Percentiles rank a stretch among this genome's conserved stretches.
phyloP scores from a whole-genome alignment of 2,329 filamentous ascomycete genomes.

The Diaporthe humulicola region DNA sequence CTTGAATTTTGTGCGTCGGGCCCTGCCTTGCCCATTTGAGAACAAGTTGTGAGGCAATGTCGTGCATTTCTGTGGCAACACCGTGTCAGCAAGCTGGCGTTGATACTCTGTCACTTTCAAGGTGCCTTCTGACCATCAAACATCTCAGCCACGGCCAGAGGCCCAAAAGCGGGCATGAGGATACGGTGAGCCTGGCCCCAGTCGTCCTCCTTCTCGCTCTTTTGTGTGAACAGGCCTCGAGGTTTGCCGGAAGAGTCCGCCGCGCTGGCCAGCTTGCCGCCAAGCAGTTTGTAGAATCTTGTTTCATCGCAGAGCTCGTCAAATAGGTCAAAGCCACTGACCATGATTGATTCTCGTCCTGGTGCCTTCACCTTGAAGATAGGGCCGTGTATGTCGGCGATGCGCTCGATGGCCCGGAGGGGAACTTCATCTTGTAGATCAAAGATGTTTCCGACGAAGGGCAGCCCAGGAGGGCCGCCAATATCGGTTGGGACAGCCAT shows the following conservation, averaged over 20 bases:
- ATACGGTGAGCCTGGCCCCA: slow-evolving; percentile 78
- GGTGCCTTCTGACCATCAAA: slow-evolving; percentile 54
- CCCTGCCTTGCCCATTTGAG: slow-evolving; percentile 79
- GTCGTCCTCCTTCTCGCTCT: slow-evolving; percentile 61
- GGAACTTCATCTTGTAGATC: slow-evolving; percentile 73
- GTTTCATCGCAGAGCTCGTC: slow-evolving; percentile 75
- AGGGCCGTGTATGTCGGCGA: slow-evolving; percentile 74
- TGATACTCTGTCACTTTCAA: accelerated
- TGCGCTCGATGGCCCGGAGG: slow-evolving; percentile 63
- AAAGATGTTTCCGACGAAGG: slow-evolving; percentile 74
- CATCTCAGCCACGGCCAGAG: slow-evolving; percentile 76
- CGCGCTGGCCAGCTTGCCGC: slow-evolving; percentile 64
- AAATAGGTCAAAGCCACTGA: slow-evolving; percentile 55
- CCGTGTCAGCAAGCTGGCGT: neutral
- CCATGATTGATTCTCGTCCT: slow-evolving; percentile 33
- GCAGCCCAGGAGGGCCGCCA: slow-evolving; percentile 67
- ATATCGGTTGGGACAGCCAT: slow-evolving; percentile 12
- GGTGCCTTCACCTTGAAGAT: slow-evolving; percentile 40
- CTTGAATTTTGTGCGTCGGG: slow-evolving; percentile 66
- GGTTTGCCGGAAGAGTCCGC: slow-evolving; percentile 65
- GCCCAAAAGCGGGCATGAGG: slow-evolving; percentile 78
- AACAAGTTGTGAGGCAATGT: slow-evolving; percentile 74
- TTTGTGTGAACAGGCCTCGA: slow-evolving; percentile 74
- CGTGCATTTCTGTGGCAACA: slow-evolving; percentile 68
- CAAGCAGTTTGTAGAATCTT: slow-evolving; percentile 70